These are phyloP conservation scores for Silene latifolia DNA, from an alignment of 148 eudicot genomes.

Conservation along the genomic window DNA sequence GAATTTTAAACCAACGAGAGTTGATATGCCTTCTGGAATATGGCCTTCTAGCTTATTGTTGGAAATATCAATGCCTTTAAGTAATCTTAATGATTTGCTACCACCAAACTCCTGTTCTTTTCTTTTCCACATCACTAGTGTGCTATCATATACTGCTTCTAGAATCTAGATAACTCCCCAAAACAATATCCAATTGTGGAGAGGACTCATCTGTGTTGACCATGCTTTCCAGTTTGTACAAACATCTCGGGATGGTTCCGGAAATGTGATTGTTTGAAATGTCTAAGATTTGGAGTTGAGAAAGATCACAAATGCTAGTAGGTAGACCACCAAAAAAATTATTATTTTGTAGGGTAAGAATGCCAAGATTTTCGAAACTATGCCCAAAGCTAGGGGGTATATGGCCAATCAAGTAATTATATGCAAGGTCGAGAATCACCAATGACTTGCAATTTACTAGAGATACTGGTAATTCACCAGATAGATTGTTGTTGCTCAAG, in stretches of 20 bases:
- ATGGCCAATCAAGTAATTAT: too few relatives aligned
- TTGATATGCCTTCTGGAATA: constrained; percentile 10
- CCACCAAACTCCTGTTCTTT: neutral
- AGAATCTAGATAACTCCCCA: too few relatives aligned
- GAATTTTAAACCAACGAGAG: neutral
- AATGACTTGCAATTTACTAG: too few relatives aligned
- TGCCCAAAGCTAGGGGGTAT: too few relatives aligned
- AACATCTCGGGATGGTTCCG: constrained; percentile 15
- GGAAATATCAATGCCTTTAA: neutral
- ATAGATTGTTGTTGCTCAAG: too few relatives aligned
- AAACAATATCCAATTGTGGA: too few relatives aligned
- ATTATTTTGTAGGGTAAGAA: constrained; percentile 14
- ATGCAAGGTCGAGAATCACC: too few relatives aligned
- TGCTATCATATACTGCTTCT: too few relatives aligned
- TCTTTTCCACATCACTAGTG: constrained; percentile 15
- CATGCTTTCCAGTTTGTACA: constrained; percentile 13
- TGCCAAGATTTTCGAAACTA: neutral
- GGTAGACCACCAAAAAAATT: constrained; percentile 9
- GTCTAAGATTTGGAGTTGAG: constrained; percentile 11
- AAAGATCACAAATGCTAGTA: constrained; percentile 16
- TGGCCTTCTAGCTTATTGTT: neutral
- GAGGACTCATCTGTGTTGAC: neutral
- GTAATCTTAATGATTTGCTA: neutral
- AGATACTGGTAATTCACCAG: too few relatives aligned
- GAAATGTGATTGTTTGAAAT: constrained; percentile 13